These are phyloP conservation scores for Adenanthera pavonina DNA, from an alignment of 306 rosid species.

Conservation along the genomic window DNA sequence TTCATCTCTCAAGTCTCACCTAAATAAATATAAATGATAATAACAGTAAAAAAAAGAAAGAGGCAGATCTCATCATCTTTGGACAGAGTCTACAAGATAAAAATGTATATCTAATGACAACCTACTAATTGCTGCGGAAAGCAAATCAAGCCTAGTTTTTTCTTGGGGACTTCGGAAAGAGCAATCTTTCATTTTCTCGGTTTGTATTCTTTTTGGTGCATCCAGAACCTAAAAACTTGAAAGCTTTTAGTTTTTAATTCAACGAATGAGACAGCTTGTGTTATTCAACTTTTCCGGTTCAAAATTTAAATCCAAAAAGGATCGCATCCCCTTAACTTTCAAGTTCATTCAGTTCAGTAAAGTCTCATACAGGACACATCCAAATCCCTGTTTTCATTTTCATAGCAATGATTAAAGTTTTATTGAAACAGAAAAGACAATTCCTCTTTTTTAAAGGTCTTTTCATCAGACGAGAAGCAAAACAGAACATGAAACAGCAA, in stretches of 20 bases:
- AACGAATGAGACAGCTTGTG: slow-evolving; percentile 46
- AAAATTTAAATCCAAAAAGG: slow-evolving; percentile 15
- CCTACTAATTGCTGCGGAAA: slow-evolving; percentile 37
- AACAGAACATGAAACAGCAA: background rate
- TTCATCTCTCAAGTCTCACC: background rate
- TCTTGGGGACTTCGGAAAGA: slow-evolving; percentile 13
- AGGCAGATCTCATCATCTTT: slow-evolving; percentile 14
- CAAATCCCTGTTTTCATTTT: slow-evolving; percentile 31
- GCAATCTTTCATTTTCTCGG: slow-evolving; percentile 19
- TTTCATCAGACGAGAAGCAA: slow-evolving; percentile 16
- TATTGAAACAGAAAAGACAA: slow-evolving; percentile 17
- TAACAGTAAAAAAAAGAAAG: background rate
- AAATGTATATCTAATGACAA: slow-evolving; percentile 6
- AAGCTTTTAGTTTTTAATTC: slow-evolving; percentile 30
- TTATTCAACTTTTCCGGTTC: slow-evolving; percentile 42
- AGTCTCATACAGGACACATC: slow-evolving; percentile 35
- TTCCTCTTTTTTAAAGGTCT: slow-evolving; percentile 28
- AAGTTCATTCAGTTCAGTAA: slow-evolving; percentile 13
- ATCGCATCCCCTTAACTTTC: slow-evolving; percentile 47
- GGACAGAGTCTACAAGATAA: too few relatives aligned
- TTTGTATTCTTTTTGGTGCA: slow-evolving; percentile 56
- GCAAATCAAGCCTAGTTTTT: background rate
- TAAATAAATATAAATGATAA: background rate
- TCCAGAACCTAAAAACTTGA: slow-evolving; percentile 29
- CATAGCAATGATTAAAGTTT: background rate